phyloP scores from a whole-genome alignment of 768 basidiomycete genomes.

The Sarcomyxa edulis region DNA sequence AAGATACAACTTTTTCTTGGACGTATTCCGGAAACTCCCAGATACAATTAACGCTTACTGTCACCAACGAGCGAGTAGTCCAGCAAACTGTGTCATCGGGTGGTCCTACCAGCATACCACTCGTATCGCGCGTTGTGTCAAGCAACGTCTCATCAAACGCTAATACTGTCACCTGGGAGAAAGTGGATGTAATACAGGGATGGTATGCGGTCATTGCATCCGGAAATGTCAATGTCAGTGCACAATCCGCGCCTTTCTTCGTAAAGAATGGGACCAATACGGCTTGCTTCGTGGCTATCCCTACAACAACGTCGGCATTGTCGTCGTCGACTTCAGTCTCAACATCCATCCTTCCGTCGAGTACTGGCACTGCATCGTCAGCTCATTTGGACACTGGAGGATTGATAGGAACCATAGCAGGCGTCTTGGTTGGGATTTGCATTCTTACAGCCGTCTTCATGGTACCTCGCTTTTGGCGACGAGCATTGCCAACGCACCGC shows the following conservation, averaged over 20 bases:
- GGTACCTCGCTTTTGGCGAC: constrained; percentile 16
- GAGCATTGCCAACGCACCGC: constrained; percentile 8
- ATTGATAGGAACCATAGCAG: constrained; percentile 20
- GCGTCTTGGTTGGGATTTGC: constrained; percentile 14
- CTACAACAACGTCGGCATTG: constrained; percentile 1
- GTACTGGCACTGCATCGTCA: too few relatives aligned
- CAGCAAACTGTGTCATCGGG: constrained; percentile 9
- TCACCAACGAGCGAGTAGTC: constrained; percentile 3
- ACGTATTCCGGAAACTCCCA: constrained; percentile 5
- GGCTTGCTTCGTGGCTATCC: constrained; percentile 12
- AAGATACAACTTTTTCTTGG: constrained; percentile 20
- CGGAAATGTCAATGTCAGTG: constrained; percentile 12
- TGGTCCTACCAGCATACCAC: constrained; percentile 7
- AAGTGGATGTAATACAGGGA: constrained; percentile 27
- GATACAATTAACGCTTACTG: constrained; percentile 16
- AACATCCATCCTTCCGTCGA: background rate
- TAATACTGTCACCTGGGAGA: constrained; percentile 18
- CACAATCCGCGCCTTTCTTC: constrained; percentile 23
- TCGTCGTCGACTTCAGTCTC: constrained; percentile 5
- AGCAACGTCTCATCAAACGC: constrained; percentile 18
- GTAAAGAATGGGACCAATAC: constrained; percentile 18
- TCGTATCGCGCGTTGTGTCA: constrained; percentile 16
- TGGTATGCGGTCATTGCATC: constrained; percentile 23
- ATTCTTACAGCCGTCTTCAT: constrained; percentile 18
- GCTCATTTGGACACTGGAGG: constrained; percentile 11